A percentile compares a stretch with the other conserved stretches of the same genome.
These are phyloP conservation scores for Hericium alpestre DNA, from an alignment of 768 basidiomycete species.

Conservation along the genomic window DNA sequence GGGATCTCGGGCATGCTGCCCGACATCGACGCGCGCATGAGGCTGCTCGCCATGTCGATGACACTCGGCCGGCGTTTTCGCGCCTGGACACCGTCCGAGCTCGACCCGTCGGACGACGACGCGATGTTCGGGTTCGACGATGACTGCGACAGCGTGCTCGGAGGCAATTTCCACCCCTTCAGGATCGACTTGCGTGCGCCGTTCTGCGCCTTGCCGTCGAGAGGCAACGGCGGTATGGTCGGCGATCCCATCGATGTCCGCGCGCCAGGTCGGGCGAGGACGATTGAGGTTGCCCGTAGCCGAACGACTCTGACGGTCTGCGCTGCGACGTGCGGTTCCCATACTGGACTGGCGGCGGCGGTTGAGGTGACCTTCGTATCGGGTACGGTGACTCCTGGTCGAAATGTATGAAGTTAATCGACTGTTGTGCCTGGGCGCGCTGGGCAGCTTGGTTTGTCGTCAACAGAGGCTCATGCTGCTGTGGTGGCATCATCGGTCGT, in stretches of 20 bases:
- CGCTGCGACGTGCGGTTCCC: slow-evolving; percentile 1
- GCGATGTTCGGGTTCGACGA: slow-evolving; percentile 17
- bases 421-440: slow-evolving; percentile 14
- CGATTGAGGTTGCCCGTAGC: neutral
- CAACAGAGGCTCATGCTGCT: neutral
- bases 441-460: neutral
- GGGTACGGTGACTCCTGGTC: slow-evolving; percentile 71
- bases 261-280: neutral
- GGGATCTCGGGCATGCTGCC: slow-evolving; percentile 39
- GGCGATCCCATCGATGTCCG: neutral
- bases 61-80: slow-evolving; percentile 38
- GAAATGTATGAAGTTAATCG: slow-evolving; percentile 46
- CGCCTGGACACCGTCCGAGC: slow-evolving; percentile 29
- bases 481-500: neutral
- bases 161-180: slow-evolving; percentile 49
- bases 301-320: slow-evolving; percentile 17
- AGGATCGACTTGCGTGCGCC: slow-evolving; percentile 60
- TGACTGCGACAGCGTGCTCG: slow-evolving; percentile 18
- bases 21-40: slow-evolving; percentile 20
- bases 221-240: slow-evolving; percentile 17
- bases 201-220: slow-evolving; percentile 33
- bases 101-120: slow-evolving; percentile 20
- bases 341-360: neutral
- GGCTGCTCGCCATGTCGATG: slow-evolving; percentile 20
- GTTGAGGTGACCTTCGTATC: slow-evolving; percentile 15